Conservation (phyloP, 139 green algal species). For the Chlamydomonas asymmetrica region DNA sequence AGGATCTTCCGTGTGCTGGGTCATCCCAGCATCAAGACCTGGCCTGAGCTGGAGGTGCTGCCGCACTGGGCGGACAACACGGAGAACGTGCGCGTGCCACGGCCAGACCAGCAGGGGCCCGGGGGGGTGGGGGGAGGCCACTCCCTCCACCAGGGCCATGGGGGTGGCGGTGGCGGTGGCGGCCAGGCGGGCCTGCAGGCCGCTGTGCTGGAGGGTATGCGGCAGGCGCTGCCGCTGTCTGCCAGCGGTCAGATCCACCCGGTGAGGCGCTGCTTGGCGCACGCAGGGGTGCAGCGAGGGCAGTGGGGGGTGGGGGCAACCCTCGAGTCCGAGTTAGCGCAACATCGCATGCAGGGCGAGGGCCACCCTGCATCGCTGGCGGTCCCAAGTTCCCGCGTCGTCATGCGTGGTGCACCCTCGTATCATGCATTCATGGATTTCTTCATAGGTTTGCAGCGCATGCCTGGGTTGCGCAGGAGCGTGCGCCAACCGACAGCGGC, state of each 20-base stretch:
- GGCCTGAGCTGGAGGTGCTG: conserved; percentile 56
- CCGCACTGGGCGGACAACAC: conserved; percentile 67
- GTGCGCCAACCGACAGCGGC: too few species aligned
- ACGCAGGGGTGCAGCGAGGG: too few species aligned
- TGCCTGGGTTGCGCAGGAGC: too few species aligned
- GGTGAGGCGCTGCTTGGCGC: too few species aligned
- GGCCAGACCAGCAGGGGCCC: conserved; percentile 15
- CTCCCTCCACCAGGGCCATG: neutral
- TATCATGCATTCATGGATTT: too few species aligned
- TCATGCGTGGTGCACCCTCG: too few species aligned
- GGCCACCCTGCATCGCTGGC: neutral
- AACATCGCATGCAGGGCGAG: neutral
- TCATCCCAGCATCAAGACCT: conserved; percentile 46
- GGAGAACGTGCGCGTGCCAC: conserved; percentile 37
- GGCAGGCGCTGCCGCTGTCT: conserved; percentile 8
- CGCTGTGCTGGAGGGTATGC: conserved; percentile 41
- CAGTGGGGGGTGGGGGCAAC: too few species aligned
- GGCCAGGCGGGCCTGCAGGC: conserved; percentile 33
- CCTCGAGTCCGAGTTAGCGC: neutral
- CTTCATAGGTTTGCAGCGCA: too few species aligned
- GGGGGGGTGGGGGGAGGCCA: neutral
- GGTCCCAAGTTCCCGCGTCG: neutral
- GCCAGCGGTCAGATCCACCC: conserved; percentile 15
- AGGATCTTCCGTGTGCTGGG: conserved; percentile 60
- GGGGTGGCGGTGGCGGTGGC: neutral